Conservation (phyloP, 768 basidiomycete genomes). For the Mycena capillaripes region DNA sequence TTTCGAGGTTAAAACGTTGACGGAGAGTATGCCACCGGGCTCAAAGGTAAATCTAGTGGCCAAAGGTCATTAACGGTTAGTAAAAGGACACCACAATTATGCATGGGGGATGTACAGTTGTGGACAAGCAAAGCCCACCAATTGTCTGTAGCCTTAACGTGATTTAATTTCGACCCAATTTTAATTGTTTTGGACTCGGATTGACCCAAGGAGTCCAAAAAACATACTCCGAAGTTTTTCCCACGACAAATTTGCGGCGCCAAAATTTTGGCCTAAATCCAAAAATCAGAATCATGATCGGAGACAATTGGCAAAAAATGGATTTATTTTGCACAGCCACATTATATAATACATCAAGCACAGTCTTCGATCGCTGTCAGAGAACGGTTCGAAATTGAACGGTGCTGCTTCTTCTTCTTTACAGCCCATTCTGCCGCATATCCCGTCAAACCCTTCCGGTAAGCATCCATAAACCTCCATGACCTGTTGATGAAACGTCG, state of each 20-base stretch:
- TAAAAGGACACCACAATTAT: too few species aligned
- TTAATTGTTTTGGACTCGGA: neutral
- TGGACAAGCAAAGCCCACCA: constrained; percentile 22
- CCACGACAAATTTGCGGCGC: constrained; percentile 15
- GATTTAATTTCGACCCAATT: constrained; percentile 14
- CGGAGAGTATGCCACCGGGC: too few species aligned
- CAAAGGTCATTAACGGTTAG: too few species aligned
- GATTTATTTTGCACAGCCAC: constrained; percentile 32
- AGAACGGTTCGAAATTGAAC: constrained; percentile 33
- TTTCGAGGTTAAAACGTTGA: too few species aligned
- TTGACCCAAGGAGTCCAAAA: constrained; percentile 16
- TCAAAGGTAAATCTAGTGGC: too few species aligned
- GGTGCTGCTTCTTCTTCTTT: constrained; percentile 43
- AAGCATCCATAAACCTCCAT: constrained; percentile 39
- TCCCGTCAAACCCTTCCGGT: constrained; percentile 41
- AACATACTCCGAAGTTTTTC: constrained; percentile 28
- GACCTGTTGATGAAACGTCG: constrained; percentile 19
- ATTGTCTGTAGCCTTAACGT: constrained; percentile 5
- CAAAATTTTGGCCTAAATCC: neutral
- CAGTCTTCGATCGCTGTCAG: constrained; percentile 39
- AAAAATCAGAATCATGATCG: too few species aligned
- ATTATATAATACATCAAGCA: constrained; percentile 1
- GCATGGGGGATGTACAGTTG: too few species aligned
- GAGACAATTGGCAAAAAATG: neutral
- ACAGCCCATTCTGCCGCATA: constrained; percentile 49